Evolutionary conservation across 164 flowering plant genomes (phyloP).

Genomic region (Tinospora cordifolia): DNA sequence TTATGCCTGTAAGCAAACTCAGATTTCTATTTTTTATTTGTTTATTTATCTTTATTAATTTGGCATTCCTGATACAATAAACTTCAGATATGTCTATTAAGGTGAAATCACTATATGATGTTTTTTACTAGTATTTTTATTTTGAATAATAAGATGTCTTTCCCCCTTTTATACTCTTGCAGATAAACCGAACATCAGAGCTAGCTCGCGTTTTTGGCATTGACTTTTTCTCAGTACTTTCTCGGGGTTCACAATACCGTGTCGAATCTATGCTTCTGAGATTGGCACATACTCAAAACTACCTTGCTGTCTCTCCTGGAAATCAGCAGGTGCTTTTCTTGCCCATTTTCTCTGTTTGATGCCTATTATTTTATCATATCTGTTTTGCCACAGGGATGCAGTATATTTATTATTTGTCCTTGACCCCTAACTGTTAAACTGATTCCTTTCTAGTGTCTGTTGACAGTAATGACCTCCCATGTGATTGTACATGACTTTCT

Average conservation of each 20-base stretch:
- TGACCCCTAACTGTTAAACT: background rate
- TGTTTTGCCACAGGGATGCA: background rate
- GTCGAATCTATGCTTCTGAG: slow-evolving; percentile 96
- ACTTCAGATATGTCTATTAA: background rate
- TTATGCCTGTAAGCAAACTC: background rate
- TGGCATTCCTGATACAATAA: background rate
- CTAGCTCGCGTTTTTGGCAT: slow-evolving; percentile 99
- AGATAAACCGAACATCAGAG: slow-evolving; percentile 94
- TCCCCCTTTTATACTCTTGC: slow-evolving; percentile 14
- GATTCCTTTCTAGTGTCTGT: background rate
- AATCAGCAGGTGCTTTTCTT: slow-evolving; percentile 53
- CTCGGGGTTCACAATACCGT: slow-evolving; percentile 97
- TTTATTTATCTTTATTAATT: background rate
- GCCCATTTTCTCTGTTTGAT: background rate
- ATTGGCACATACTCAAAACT: slow-evolving; percentile 89
- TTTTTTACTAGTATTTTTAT: background rate
- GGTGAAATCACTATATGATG: background rate
- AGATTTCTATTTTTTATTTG: background rate
- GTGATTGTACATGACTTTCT: background rate
- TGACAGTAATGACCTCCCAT: background rate
- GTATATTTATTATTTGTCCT: background rate
- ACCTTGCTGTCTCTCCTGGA: slow-evolving; percentile 87
- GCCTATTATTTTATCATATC: background rate
- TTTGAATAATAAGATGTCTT: too few relatives aligned
- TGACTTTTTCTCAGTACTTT: slow-evolving; percentile 95